phyloP scores from a whole-genome alignment of 164 flowering plant genomes.

The Aristolochia californica region DNA sequence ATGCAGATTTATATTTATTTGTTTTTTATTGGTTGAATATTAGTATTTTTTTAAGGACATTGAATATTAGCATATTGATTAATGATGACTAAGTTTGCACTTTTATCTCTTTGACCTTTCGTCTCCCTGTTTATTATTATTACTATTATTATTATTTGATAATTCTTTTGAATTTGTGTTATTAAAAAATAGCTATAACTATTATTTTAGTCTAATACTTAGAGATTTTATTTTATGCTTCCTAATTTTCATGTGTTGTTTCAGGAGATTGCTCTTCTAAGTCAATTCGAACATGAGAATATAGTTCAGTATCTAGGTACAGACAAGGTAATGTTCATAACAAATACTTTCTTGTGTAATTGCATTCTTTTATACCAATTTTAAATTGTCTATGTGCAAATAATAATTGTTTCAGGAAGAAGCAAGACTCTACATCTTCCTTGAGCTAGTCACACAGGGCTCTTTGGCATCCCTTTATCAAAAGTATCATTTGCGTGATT shows the following conservation, averaged over 20 bases:
- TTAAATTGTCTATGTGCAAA: not conserved
- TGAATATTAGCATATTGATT: no score
- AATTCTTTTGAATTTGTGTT: not conserved
- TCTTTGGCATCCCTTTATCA: slow-evolving; percentile 67
- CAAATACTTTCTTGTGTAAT: not conserved
- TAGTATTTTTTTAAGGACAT: no score
- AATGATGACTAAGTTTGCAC: no score
- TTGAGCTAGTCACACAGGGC: slow-evolving; percentile 81
- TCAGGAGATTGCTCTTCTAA: slow-evolving; percentile 84
- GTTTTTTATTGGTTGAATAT: no score
- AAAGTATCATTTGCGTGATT: slow-evolving; percentile 51
- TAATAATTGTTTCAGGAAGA: slow-evolving; percentile 54
- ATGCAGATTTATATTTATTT: no score
- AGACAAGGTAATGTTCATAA: slow-evolving; percentile 40
- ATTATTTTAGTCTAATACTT: not conserved
- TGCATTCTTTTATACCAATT: not conserved
- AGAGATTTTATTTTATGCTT: not conserved
- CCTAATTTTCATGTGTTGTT: slow-evolving; percentile 13
- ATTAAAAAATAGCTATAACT: no score
- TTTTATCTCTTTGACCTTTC: no score
- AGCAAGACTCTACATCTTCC: slow-evolving; percentile 73
- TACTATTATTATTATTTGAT: no score
- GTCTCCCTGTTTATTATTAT: no score
- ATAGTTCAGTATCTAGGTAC: slow-evolving; percentile 90
- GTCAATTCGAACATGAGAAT: slow-evolving; percentile 85